A percentile compares a stretch with the other conserved stretches of the same genome.
These are phyloP conservation scores for Pseudogymnoascus sp. DNA, from an alignment of 2,329 filamentous ascomycete genomes.

Conservation along the genomic window DNA sequence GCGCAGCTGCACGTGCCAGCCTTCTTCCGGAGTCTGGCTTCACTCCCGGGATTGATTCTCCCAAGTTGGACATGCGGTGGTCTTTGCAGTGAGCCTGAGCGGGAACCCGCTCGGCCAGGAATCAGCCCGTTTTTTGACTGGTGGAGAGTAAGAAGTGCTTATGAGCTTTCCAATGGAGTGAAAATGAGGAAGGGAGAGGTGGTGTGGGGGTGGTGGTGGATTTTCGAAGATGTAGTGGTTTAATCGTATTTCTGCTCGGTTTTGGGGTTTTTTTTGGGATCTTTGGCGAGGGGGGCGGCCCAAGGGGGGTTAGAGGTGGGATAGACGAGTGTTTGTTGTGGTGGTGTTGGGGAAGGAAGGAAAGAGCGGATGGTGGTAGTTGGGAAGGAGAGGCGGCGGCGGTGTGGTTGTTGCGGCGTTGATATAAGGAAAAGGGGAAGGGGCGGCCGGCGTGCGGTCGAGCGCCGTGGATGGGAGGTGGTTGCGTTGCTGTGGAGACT, in stretches of 20 bases:
- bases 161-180: neutral
- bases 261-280: neutral
- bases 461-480: neutral
- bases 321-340: neutral
- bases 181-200: neutral
- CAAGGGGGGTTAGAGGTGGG: neutral
- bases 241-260: neutral
- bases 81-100: neutral
- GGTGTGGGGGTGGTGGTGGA: neutral
- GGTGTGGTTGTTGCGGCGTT: neutral
- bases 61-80: neutral
- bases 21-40: no score
- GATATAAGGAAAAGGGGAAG: neutral
- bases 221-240: neutral
- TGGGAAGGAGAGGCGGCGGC: neutral
- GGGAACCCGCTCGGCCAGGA: neutral
- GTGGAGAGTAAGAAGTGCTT: neutral
- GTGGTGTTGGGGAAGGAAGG: neutral
- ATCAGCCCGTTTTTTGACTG: neutral
- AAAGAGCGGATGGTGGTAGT: neutral
- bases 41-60: neutral
- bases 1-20: no score
- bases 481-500: no score
- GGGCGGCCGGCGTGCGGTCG: neutral
- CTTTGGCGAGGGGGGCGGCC: neutral